Evolutionary conservation across 768 basidiomycete genomes (phyloP), one percentile per base, ranked within the genome.

Genomic region (Boletus rubroflammeus): DNA sequence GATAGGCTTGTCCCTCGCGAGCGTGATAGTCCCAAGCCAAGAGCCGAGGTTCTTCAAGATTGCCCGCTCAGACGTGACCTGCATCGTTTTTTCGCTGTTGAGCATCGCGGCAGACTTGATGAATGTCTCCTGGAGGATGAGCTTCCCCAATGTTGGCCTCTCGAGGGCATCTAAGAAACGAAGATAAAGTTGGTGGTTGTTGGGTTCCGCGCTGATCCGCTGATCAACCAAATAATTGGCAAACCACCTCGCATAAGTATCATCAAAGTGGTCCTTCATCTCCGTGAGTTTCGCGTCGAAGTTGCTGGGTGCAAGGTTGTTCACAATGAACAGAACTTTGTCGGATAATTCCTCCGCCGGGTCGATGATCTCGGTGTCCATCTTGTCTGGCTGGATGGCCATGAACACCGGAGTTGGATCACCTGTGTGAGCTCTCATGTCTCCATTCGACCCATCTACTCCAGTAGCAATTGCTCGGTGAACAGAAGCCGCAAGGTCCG

Each of bases 181-280:
- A 55, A 97, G 84, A 72, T 99, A 99, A 32, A 98, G 82, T 45
- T 85, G 81, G 61, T 98, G 97, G 66, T 98, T 97, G 78, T 99
- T 99, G 49, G 93, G 93, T 72, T 99, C 97, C 53, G 89, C 88
- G 72, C 88, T 90, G 70, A 98, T 85, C 35, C 97, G 90, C 66
- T 98, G 92, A 64, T 95, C 93, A 34, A 99, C 94, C 45, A 99
- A 81, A 71, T 98, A 99, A 67, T 97, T 89, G 42, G 97, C 96
- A 64, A 99, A 97, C 97, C 97, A 99, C 43, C 89, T 81, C 8
- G 92, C 84, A 67, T 93, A 85, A 38, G 82, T 77, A 62, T 94
- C 88, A 43, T 88, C 81, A 72, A 96, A 96, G 52, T 90, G 78
- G 31, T 83, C 84, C 51, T 78, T 79, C 87, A 99, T 93, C 63